These are phyloP conservation scores for Backusella luteola DNA, from an alignment of 192 early-diverging fungal species.

Conservation along the genomic window DNA sequence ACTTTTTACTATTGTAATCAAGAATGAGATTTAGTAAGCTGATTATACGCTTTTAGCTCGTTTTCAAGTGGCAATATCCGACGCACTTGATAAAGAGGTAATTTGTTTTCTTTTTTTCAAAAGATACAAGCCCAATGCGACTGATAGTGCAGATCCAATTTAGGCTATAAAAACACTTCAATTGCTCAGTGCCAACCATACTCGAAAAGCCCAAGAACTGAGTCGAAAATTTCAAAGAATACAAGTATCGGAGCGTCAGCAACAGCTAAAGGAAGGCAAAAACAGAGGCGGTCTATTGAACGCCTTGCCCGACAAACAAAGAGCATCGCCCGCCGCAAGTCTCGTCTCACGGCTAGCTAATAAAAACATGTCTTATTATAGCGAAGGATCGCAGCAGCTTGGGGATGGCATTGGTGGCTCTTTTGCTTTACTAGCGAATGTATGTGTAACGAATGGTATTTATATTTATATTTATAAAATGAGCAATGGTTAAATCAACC, in stretches of 20 bases:
- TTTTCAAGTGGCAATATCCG: constrained; percentile 55
- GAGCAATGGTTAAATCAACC: neutral
- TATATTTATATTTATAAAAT: neutral
- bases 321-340: neutral
- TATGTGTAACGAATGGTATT: neutral
- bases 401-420: constrained; percentile 27
- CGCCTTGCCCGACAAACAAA: constrained; percentile 7
- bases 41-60: constrained; percentile 38
- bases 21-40: neutral
- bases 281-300: neutral
- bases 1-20: neutral
- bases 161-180: constrained; percentile 65
- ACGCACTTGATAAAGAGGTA: constrained; percentile 61
- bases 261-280: neutral
- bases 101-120: neutral
- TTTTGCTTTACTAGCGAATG: constrained; percentile 28
- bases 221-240: constrained; percentile 37
- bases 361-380: neutral
- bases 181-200: constrained; percentile 66
- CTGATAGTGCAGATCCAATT: neutral
- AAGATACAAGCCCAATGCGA: neutral
- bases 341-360: constrained; percentile 7
- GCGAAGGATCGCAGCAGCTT: constrained; percentile 7
- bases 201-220: constrained; percentile 62
- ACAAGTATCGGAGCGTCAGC: neutral